phyloP scores from a whole-genome alignment of 2,329 filamentous ascomycete species.

The Lithohypha guttulata region DNA sequence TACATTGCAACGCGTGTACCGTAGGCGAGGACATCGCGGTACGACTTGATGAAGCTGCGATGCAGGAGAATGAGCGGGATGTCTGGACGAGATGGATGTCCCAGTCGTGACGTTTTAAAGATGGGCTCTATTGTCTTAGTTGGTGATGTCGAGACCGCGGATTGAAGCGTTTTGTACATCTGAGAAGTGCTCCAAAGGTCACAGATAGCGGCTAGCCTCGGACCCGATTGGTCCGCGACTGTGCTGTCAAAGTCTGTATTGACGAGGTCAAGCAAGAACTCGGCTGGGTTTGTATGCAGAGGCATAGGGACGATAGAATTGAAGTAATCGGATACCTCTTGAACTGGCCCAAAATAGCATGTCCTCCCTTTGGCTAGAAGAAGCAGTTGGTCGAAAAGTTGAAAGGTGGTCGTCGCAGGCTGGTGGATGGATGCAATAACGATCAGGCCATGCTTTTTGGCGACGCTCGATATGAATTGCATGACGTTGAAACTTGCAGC shows the following conservation, averaged over 20 bases:
- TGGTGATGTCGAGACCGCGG: neutral
- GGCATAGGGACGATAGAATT: slow-evolving; percentile 53
- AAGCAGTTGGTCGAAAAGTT: slow-evolving; percentile 68
- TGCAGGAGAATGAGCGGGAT: slow-evolving; percentile 59
- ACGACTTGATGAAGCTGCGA: slow-evolving; percentile 70
- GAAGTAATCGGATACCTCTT: slow-evolving; percentile 53
- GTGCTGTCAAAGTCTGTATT: slow-evolving; percentile 62
- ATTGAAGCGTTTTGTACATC: slow-evolving; percentile 7
- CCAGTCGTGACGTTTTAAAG: slow-evolving; percentile 1
- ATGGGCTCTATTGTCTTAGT: neutral
- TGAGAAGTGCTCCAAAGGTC: slow-evolving; percentile 39
- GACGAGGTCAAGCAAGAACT: slow-evolving; percentile 67
- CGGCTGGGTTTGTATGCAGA: slow-evolving; percentile 64
- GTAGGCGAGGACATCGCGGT: slow-evolving; percentile 75
- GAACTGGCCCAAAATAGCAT: slow-evolving; percentile 60
- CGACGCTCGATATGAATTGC: slow-evolving; percentile 57
- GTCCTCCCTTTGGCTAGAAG: slow-evolving; percentile 61
- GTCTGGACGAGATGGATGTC: slow-evolving; percentile 30
- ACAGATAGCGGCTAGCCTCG: slow-evolving; percentile 45
- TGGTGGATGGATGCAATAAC: slow-evolving; percentile 79
- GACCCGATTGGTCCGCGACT: slow-evolving; percentile 24
- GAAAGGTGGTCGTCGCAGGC: slow-evolving; percentile 67
- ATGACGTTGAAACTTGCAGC: slow-evolving; percentile 67
- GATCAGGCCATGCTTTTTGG: slow-evolving; percentile 50
- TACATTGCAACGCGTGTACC: slow-evolving; percentile 78